phyloP scores from a whole-genome alignment of 106 monocot genomes.

The Alisma plantagoaquatica region DNA sequence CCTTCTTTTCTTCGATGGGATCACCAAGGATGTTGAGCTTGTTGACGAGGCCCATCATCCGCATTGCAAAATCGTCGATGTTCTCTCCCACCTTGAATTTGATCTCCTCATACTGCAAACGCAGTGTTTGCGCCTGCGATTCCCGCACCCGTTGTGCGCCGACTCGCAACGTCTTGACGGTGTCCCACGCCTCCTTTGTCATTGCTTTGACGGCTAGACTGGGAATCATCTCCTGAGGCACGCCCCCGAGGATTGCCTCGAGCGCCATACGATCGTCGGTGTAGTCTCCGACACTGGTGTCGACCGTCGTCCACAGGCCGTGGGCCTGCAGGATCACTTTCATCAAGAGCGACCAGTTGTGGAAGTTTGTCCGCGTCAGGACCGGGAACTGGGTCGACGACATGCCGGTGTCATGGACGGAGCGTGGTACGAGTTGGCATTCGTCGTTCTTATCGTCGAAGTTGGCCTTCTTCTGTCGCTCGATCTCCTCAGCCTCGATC shows the following conservation, averaged over 20 bases:
- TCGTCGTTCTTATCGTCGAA: too few species aligned
- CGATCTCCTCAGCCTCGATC: too few species aligned
- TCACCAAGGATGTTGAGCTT: background rate
- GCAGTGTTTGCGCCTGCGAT: background rate
- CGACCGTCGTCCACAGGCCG: too few species aligned
- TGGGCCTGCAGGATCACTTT: too few species aligned
- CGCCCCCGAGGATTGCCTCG: background rate
- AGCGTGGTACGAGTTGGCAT: too few species aligned
- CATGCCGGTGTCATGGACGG: too few species aligned
- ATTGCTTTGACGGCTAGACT: background rate
- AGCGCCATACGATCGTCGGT: conserved; percentile 19
- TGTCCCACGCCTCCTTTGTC: too few species aligned
- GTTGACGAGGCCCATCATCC: background rate
- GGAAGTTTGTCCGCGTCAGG: too few species aligned
- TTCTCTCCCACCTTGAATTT: background rate
- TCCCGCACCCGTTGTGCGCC: background rate
- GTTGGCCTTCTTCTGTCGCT: too few species aligned
- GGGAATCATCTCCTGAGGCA: background rate
- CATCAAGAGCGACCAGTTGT: too few species aligned
- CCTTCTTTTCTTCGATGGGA: background rate
- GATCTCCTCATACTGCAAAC: background rate
- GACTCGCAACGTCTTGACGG: background rate
- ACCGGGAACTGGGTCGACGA: too few species aligned
- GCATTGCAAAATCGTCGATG: background rate
- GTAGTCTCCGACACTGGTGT: too few species aligned